Conservation (phyloP, 2,329 filamentous ascomycete genomes). For the Pezicula radicicola region DNA sequence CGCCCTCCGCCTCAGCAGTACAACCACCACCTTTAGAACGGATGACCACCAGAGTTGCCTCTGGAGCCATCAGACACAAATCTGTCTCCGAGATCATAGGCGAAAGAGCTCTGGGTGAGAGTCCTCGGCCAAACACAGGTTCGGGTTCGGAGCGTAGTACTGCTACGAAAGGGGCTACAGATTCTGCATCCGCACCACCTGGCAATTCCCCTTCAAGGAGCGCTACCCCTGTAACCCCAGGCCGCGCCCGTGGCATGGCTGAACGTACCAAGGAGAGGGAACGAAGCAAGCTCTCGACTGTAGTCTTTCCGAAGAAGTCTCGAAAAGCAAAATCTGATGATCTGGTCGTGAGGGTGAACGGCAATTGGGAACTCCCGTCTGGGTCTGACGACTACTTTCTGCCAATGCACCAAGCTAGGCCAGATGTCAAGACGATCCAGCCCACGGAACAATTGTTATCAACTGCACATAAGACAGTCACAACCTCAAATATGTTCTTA, state of each 20-base stretch:
- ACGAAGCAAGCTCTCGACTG: slow-evolving; percentile 68
- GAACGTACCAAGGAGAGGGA: slow-evolving; percentile 47
- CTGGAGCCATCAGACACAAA: slow-evolving; percentile 68
- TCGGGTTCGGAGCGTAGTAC: slow-evolving; percentile 12
- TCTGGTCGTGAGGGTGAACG: slow-evolving; percentile 10
- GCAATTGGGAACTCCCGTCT: slow-evolving; percentile 5
- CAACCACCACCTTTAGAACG: slow-evolving; percentile 41
- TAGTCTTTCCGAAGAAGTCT: slow-evolving; percentile 72
- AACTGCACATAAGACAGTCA: slow-evolving; percentile 85
- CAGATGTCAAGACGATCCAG: slow-evolving; percentile 61
- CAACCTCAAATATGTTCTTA: slow-evolving; percentile 79
- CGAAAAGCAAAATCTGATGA: slow-evolving; percentile 37
- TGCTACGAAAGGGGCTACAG: slow-evolving; percentile 6
- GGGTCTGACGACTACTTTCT: slow-evolving; percentile 59
- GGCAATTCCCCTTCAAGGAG: slow-evolving; percentile 28
- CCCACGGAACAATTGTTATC: slow-evolving; percentile 69
- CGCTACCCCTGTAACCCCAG: slow-evolving; percentile 41
- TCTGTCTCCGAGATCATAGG: slow-evolving; percentile 64
- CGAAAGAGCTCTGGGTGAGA: slow-evolving; percentile 47
- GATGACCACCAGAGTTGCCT: slow-evolving; percentile 68
- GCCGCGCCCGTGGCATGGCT: slow-evolving; percentile 22
- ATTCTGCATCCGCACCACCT: slow-evolving; percentile 16
- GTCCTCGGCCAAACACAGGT: slow-evolving; percentile 36
- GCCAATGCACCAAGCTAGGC: slow-evolving; percentile 55
- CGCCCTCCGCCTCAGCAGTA: slow-evolving; percentile 25